Base-by-base conservation (phyloP, 2,329 filamentous ascomycete species). In the Penicillium fuscoglaucum region DNA sequence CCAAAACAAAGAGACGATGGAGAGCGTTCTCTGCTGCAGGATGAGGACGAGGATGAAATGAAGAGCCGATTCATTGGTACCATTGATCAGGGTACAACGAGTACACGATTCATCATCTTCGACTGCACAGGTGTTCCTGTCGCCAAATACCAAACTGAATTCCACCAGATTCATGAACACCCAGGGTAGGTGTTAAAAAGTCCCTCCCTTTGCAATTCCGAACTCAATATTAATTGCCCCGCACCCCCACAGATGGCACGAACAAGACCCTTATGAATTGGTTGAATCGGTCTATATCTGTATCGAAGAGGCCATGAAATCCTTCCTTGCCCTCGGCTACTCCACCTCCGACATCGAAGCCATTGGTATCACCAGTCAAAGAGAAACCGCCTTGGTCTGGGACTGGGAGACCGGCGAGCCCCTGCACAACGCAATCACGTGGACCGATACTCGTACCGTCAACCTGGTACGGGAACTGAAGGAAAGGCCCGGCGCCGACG, bases 1-100 rank as follows among this genome's bases (percentile, higher is more conserved):
- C 63, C 71, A 43, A 65, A 68, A 21, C 61, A 70, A 54, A 67
- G 68, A 33, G 53, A 74, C 29, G 73, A 76, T 52, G 74, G 74
- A 29, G 59, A 72, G 10, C 72, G 73, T 13, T 72, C 73, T 3
- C 31, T 76, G n/a, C 39, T 76, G 10, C 72, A 74, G 41, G 67
- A 74, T 35, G 72, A 75, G 56, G 61, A 62, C 1, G 69, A 65
- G 45, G 68, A 71, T 51, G 72, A 71, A 49, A 62, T 75, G 41
- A 74, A 75, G 56, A 66, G 75, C 35, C 72, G 65, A 47, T 96
- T 90, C 70, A 88, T 96, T 60, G 92, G 91, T 60, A 90, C 90
- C 66, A 93, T 96, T 72, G 92, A 96, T 72, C 91, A 96, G 70
- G 92, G 92, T 58, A 96, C 92, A 13, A 96, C 92, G 33, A 93